Evolutionary conservation across 1,139 yeast genomes (phyloP).

Genomic region (Taphrina confusa): DNA sequence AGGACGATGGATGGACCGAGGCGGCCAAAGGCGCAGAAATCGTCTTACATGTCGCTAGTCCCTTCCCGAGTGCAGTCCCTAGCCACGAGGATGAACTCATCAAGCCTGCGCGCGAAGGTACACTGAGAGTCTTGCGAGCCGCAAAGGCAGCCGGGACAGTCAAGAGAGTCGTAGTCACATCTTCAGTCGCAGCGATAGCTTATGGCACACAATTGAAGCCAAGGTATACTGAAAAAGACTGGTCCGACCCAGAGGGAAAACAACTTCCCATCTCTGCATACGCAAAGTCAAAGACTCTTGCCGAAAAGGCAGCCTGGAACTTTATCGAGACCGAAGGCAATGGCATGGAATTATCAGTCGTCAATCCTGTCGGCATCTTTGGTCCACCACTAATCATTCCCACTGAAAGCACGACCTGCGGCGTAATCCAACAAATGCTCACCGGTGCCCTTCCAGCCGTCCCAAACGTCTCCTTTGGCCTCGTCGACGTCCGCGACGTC

Average conservation of each 20-base stretch:
- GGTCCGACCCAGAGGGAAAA: conserved; percentile 48
- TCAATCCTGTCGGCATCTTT: conserved; percentile 54
- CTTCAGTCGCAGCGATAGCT: conserved; percentile 56
- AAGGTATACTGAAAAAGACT: conserved; percentile 47
- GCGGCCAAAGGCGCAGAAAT: conserved; percentile 55
- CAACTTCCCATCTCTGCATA: conserved; percentile 47
- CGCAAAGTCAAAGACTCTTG: conserved; percentile 52
- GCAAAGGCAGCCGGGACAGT: conserved; percentile 54
- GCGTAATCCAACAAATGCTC: conserved; percentile 6
- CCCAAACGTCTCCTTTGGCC: conserved; percentile 1
- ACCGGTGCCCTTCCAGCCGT: conserved; percentile 6
- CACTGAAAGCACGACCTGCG: conserved; percentile 7
- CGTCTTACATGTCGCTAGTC: conserved; percentile 64
- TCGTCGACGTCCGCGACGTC: conserved; percentile 9
- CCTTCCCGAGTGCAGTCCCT: conserved; percentile 50
- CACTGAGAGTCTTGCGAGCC: conserved; percentile 51
- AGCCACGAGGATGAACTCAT: conserved; percentile 50
- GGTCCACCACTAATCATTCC: conserved; percentile 49
- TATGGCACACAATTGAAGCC: conserved; percentile 41
- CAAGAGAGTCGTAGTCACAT: conserved; percentile 56
- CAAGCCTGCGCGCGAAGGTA: conserved; percentile 58
- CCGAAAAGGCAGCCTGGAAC: conserved; percentile 58
- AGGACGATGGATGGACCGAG: conserved; percentile 56
- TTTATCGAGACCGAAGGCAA: conserved; percentile 49
- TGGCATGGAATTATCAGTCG: conserved; percentile 50